Base-by-base conservation (phyloP, 257 asterid species). In the Dorcoceras hygrometricum region DNA sequence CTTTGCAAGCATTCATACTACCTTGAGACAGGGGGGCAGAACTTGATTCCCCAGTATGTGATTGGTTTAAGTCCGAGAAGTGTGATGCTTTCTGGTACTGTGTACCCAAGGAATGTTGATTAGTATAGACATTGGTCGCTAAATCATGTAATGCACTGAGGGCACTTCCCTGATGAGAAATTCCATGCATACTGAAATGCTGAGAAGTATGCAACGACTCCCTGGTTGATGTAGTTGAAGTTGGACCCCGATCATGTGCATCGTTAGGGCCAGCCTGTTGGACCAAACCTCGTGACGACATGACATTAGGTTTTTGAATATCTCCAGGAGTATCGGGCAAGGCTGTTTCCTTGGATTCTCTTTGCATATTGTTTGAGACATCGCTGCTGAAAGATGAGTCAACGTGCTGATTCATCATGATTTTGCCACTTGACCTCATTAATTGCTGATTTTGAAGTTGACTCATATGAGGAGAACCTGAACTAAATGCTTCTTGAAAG, bases 1-100 rank as follows among this genome's bases (percentile, higher is more conserved):
- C 80, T 59, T 71, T 77, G 23, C 63, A 43, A 18, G 55, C 75
- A 74, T 80, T 74, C 27, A 68, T 75, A 59, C 68, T 80, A 46
- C 46, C 71, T 62, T 69, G 77, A 67, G 67, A 51, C 51, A 31
- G 72, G 73, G 73, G 78, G 75, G 77, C 75, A 70, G 81, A 55
- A 73, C 88, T 77, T 67, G 87, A 80, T 73, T 84, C 90, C 76
- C 76, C 76, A 63, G 81, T 70, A 70, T 76, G 83, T 56, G 83
- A 74, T 72, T 68, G 89, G 74, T 79, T 58, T 29, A 79, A 56
- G 61, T 71, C 79, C 11, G 81, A 60, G 65, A 57, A 60, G 64
- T 74, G 82, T 57, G 86, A 28, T 51, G 32, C 72, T 65, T 75
- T 77, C 55, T 36, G 81, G 69, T 43, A 71, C 68, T 84, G 85